Evolutionary conservation across 805 yeast species (phyloP).

Genomic region (Teunomyces gatunensis): DNA sequence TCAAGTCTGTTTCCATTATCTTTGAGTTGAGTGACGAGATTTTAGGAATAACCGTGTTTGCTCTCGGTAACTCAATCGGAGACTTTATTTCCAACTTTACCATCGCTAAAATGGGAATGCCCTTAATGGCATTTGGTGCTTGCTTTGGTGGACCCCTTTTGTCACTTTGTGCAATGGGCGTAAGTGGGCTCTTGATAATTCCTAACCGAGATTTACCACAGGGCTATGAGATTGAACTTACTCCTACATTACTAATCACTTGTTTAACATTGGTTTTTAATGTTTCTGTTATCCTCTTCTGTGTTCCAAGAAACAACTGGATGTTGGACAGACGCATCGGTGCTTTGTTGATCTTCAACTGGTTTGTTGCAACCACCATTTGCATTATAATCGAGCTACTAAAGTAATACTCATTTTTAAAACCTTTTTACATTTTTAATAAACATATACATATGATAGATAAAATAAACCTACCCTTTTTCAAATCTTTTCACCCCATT

Average conservation of each 20-base stretch:
- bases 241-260: conserved; percentile 21
- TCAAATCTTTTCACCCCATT: conserved; percentile 2
- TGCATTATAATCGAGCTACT: conserved; percentile 24
- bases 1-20: conserved; percentile 59
- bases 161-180: conserved; percentile 77
- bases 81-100: conserved; percentile 83
- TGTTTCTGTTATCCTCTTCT: conserved; percentile 16
- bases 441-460: neutral
- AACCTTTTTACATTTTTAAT: neutral
- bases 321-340: conserved; percentile 35
- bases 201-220: conserved; percentile 7
- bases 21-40: conserved; percentile 70
- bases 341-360: conserved; percentile 23
- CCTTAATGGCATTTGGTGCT: conserved; percentile 91
- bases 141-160: conserved; percentile 92
- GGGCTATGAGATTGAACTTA: conserved; percentile 17
- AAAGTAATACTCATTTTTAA: neutral
- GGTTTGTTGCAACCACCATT: conserved; percentile 26
- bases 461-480: neutral
- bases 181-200: conserved; percentile 52
- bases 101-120: conserved; percentile 75
- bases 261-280: conserved; percentile 20
- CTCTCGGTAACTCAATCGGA: conserved; percentile 90
- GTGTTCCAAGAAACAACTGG: conserved; percentile 26
- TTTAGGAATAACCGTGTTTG: conserved; percentile 83